These are phyloP conservation scores for Gracilaria domingensis DNA, from an alignment of 23 red algal genomes.

Conservation along the genomic window DNA sequence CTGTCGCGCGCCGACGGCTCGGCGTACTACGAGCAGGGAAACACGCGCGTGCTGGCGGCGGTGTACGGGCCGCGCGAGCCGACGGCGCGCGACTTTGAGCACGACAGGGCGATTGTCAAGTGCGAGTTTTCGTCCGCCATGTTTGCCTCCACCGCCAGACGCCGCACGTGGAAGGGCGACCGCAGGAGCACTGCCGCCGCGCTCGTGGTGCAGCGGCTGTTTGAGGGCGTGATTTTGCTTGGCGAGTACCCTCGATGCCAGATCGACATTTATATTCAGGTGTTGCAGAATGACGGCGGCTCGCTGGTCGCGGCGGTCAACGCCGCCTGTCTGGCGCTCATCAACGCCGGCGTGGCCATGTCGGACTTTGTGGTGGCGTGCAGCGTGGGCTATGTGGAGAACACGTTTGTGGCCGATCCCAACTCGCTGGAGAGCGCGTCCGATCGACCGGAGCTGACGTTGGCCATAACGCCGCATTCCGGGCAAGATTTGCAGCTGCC, in stretches of 20 bases:
- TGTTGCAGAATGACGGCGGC: slow-evolving; percentile 92
- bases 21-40: slow-evolving; percentile 82
- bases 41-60: slow-evolving; percentile 95
- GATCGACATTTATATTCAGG: slow-evolving; percentile 91
- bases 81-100: slow-evolving; percentile 9
- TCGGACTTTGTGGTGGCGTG: slow-evolving; percentile 87
- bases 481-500: slow-evolving; percentile 53
- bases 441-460: slow-evolving; percentile 55
- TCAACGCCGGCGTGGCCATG: slow-evolving; percentile 89
- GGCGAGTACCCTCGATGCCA: slow-evolving; percentile 51
- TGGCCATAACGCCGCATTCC: slow-evolving; percentile 53
- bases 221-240: slow-evolving; percentile 80
- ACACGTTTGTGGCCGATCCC: slow-evolving; percentile 70
- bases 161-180: slow-evolving; percentile 65
- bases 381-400: slow-evolving; percentile 67
- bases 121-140: slow-evolving; percentile 62
- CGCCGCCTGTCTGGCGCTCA: slow-evolving; percentile 86
- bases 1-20: slow-evolving; percentile 82
- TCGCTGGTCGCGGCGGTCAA: slow-evolving; percentile 88
- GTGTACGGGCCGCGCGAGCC: slow-evolving; percentile 94
- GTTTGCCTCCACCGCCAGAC: slow-evolving; percentile 37
- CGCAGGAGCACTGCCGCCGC: slow-evolving; percentile 40
- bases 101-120: slow-evolving; percentile 39
- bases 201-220: slow-evolving; percentile 54
- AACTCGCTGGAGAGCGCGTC: slow-evolving; percentile 58